These are phyloP conservation scores for Abortiporus biennis DNA, from an alignment of 1,284 basidiomycete species.

Conservation along the genomic window DNA sequence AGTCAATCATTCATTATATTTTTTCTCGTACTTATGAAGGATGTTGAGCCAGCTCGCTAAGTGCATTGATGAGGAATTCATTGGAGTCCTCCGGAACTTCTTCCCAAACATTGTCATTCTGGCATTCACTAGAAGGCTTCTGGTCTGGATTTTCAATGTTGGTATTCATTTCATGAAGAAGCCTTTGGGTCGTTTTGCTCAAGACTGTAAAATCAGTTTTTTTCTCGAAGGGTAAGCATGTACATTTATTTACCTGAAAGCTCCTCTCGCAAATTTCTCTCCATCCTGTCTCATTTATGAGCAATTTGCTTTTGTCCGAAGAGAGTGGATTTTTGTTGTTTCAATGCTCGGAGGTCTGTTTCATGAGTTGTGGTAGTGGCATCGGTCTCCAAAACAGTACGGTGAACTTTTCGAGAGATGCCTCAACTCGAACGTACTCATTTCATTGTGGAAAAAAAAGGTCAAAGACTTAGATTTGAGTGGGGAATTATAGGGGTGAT, in stretches of 20 bases:
- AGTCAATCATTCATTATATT: background rate
- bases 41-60: background rate
- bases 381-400: background rate
- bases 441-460: no score
- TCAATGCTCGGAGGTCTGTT: no score
- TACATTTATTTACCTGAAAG: background rate
- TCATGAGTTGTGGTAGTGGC: no score
- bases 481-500: no score
- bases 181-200: no score
- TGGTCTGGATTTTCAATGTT: no score
- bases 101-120: background rate
- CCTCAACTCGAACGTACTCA: no score
- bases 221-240: background rate
- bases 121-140: background rate
- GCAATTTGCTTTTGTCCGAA: background rate
- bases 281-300: background rate
- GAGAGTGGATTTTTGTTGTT: no score
- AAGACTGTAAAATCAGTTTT: no score
- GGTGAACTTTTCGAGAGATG: background rate
- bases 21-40: background rate
- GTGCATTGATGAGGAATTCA: background rate
- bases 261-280: background rate
- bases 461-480: no score
- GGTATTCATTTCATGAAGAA: no score
- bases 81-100: background rate